A percentile compares a stretch with the other conserved stretches of the same genome.
Conservation (phyloP, 768 basidiomycete genomes). For the Russula compacta region DNA sequence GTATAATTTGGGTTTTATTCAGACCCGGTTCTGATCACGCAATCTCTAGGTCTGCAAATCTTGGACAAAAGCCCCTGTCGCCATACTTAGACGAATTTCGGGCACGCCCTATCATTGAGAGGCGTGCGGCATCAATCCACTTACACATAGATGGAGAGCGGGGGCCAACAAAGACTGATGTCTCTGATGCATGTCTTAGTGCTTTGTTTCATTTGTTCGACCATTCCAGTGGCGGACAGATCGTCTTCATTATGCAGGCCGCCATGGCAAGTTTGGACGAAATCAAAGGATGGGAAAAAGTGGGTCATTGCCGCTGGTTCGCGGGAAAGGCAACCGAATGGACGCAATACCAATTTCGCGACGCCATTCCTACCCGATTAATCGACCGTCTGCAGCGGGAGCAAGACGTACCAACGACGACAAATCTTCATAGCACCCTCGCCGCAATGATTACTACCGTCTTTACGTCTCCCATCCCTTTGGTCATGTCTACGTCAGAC, state of each 20-base stretch:
- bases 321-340: slow-evolving; percentile 71
- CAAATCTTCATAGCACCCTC: slow-evolving; percentile 49
- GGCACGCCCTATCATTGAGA: slow-evolving; percentile 64
- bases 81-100: slow-evolving; percentile 81
- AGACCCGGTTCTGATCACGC: slow-evolving; percentile 7
- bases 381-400: slow-evolving; percentile 66
- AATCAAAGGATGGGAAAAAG: slow-evolving; percentile 52
- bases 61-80: slow-evolving; percentile 64
- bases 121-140: slow-evolving; percentile 85
- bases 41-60: slow-evolving; percentile 40
- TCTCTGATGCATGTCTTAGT: slow-evolving; percentile 64
- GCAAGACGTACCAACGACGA: slow-evolving; percentile 42
- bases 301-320: slow-evolving; percentile 76
- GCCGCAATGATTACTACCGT: slow-evolving; percentile 75
- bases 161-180: slow-evolving; percentile 66
- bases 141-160: slow-evolving; percentile 81
- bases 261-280: slow-evolving; percentile 60
- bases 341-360: slow-evolving; percentile 91
- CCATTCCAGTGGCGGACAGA: slow-evolving; percentile 70
- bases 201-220: slow-evolving; percentile 62
- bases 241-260: slow-evolving; percentile 62
- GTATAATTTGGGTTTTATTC: slow-evolving; percentile 22
- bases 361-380: slow-evolving; percentile 75
- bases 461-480: slow-evolving; percentile 70
- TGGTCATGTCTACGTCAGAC: slow-evolving; percentile 89